Base-by-base conservation (phyloP, 495 filamentous ascomycete species). In the Penicillium cosmopolitanum region DNA sequence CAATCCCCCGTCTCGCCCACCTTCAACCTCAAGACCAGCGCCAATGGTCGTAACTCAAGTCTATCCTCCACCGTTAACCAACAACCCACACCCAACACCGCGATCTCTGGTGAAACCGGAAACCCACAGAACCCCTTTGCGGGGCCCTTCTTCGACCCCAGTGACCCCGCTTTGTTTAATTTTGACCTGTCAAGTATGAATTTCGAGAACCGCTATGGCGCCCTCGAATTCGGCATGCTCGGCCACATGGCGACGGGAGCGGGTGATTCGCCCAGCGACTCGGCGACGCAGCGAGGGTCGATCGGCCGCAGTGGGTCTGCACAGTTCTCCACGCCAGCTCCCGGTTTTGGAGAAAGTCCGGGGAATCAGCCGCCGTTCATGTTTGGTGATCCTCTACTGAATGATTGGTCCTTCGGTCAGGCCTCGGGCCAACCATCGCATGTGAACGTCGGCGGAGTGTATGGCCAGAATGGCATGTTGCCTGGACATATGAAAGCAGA, bases 121-220 rank as follows among this genome's bases (percentile, higher is more conserved):
- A 71, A 76, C 46, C 40, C 63, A 3, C 79, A 79, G 44, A 80
- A 78, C 53, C 71, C 77, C 5, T 89, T 89, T 68, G 81, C 81
- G 15, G 62, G 78, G 61, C 43, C 87, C 11, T 78, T 93, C 25
- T 95, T 96, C 71, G 93, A 97, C 65, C 90, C 92, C 2, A 92
- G 88, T 65, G 93, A 97, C 71, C 91, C 93, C 8, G 89, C 91
- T 1, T 73, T 96, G 47, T 96, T 93, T 79, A 96, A 96, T 68
- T 96, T 96, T 68, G 92, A 97, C 69, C 81, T 96, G 3, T 91
- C 95, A 35, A 92, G 92, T 51, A 82, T 96, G 65, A 96, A 97
- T 71, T 98, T 98, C 68, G 93, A 91, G 50, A 97, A 94, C 67
- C 90, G 94, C 34, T 98, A 97, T 65, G 93, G 92, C 57, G 93